Evolutionary conservation across 2,329 filamentous ascomycete genomes (phyloP).

Genomic region (Ophiobolus disseminans): DNA sequence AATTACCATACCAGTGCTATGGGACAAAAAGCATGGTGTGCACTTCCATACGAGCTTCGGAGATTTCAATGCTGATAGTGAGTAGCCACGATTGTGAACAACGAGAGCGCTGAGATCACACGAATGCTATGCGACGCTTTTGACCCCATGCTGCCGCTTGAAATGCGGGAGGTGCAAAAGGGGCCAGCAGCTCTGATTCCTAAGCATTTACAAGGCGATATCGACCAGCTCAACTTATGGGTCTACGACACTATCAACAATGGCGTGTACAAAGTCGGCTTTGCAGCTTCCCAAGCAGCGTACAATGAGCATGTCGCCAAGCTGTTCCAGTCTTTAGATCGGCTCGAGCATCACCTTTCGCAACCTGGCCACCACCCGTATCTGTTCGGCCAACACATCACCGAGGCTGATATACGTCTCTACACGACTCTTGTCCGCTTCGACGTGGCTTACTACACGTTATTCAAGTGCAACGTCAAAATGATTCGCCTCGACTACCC

Average conservation of each 20-base stretch:
- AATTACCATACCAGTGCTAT: slow-evolving; percentile 83
- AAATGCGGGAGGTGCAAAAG: slow-evolving; percentile 63
- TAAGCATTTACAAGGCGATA: slow-evolving; percentile 65
- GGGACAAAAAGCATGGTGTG: slow-evolving; percentile 66
- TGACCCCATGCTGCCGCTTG: slow-evolving; percentile 36
- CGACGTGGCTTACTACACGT: slow-evolving; percentile 58
- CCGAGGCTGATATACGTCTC: slow-evolving; percentile 58
- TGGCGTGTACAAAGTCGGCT: slow-evolving; percentile 70
- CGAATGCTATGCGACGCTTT: slow-evolving; percentile 44
- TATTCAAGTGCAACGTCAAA: slow-evolving; percentile 80
- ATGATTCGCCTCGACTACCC: slow-evolving; percentile 88
- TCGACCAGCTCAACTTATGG: slow-evolving; percentile 82
- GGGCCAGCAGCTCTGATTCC: slow-evolving; percentile 72
- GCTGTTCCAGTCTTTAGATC: slow-evolving; percentile 80
- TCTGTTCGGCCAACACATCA: slow-evolving; percentile 71
- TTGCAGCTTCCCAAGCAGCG: slow-evolving; percentile 81
- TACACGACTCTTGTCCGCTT: slow-evolving; percentile 68
- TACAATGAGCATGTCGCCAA: slow-evolving; percentile 76
- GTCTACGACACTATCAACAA: slow-evolving; percentile 71
- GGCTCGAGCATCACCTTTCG: slow-evolving; percentile 73
- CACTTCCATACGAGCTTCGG: too few relatives aligned
- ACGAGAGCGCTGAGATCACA: slow-evolving; percentile 46
- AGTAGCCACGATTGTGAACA: slow-evolving; percentile 43
- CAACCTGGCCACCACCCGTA: slow-evolving; percentile 63
- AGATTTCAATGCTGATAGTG: slow-evolving; percentile 9